Base-by-base conservation (phyloP, 805 yeast species). In the Candida yuanshanica region DNA sequence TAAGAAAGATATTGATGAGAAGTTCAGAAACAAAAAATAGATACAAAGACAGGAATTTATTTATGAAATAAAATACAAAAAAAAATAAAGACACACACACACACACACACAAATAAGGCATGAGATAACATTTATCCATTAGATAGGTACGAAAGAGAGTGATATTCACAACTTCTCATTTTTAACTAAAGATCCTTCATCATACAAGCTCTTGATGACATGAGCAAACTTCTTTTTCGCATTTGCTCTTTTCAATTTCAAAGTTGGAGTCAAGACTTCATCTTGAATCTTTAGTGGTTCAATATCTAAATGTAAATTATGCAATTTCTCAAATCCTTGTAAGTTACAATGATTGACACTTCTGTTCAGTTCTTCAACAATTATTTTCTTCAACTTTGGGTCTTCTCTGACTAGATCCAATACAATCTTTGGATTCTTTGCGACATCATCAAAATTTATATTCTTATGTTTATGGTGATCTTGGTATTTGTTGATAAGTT, bases 201-300 rank as follows among this genome's bases (percentile, higher is more conserved):
- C 59, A 48, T 79, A 79, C 62, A 79, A 52, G 7, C 46, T 49
- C 16, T 66, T 65, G 43, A 79, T 56, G 17, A 63, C 64, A 7
- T 50, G 41, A 33, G 61, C 58, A 56, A 71, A 79, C 39, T 59
- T 60, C 56, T 67, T 67, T 27, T 66, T 67, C 0, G 79, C 77
- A 33, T 66, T 64, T 1, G 70, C 63, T 44, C 85, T 64, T 59
- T 75, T 75, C 40, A 76, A 62, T 55, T 77, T 77, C 48, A 76
- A 52, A 8, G 90, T 83, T 34, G 90, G 90, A 2, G 91, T 83
- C 29, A 83, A 58, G 9, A 77, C 74, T 41, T 77, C 81, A 47
- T 78, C 77, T 41, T 72, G 80, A 16, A 78, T 59, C 31, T 66
- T 77, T 47, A 82, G 64, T 8, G 88, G 86, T 50, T 82, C 86